Evolutionary conservation across 306 rosid genomes (phyloP), one percentile per base, ranked within the genome.

Genomic region (Quercus ilex): DNA sequence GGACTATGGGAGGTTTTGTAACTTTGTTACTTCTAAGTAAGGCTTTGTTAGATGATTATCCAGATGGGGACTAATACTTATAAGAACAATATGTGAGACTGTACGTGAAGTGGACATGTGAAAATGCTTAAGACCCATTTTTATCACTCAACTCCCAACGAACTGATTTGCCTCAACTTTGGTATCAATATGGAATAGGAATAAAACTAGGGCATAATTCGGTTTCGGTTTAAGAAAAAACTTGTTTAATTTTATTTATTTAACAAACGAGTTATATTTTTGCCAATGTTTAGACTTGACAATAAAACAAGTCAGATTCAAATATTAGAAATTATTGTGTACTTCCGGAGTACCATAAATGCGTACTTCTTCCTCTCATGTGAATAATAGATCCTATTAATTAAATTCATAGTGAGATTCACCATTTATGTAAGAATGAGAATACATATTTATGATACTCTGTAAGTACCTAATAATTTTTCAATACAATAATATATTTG

Each of bases 61-160:
- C 58, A 55, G 62, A 77, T 46, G 76, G 51, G 53, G 53, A 49
- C 0, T 3, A 57, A 60, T 19, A 49, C 62, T 85, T 88, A 89
- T 87, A 87, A 65, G 60, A 6, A 55, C 23, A 55, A 55, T 55
- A 58, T 41, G 71, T 18, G 33, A 25, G 5, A 3, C 4, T 4
- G 65, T 60, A 49, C 1, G 53, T 52, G 55, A 14, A 59, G 73
- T 31, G 31, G 74, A 65, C 87, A 74, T 80, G 89, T 87, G 88
- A 85, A 60, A 46, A 28, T 75, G 72, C 81, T 75, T 64, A 12
- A 60, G 15, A 21, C 6, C 11, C 17, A 65, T 14, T 52, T 63
- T 3, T 3, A 23, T 26, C 26, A 53, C 84, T 79, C 97, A 92
- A 92, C 92, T 75, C 90, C 97, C 91, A 90, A 87, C 94, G 83